These are phyloP conservation scores for Kodamaea sp. DNA, from an alignment of 1,139 yeast genomes.

Conservation along the genomic window DNA sequence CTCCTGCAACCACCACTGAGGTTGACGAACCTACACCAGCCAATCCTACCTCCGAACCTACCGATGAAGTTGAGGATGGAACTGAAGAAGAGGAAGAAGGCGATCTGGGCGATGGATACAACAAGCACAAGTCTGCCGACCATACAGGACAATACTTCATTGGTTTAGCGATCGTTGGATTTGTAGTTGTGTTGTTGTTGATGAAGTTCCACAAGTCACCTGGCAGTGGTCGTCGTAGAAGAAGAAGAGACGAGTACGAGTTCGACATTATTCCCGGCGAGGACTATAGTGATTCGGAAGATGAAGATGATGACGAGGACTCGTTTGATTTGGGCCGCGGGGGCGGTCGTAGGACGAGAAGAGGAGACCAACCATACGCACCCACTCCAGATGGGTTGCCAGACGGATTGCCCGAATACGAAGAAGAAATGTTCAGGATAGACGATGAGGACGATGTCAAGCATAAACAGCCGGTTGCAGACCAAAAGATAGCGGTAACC, in stretches of 20 bases:
- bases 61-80: slow-evolving; percentile 2
- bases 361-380: slow-evolving; percentile 8
- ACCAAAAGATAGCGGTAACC: too few species aligned
- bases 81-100: slow-evolving; percentile 15
- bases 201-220: slow-evolving; percentile 55
- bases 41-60: slow-evolving; percentile 7
- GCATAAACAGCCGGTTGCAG: too few species aligned
- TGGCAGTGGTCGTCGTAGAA: slow-evolving; percentile 48
- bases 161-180: slow-evolving; percentile 60
- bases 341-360: slow-evolving; percentile 2
- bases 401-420: slow-evolving; percentile 35
- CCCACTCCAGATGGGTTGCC: slow-evolving; percentile 11
- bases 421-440: slow-evolving; percentile 45
- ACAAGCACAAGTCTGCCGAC: slow-evolving; percentile 22
- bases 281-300: slow-evolving; percentile 43
- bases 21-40: slow-evolving; percentile 1
- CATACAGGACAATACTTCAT: slow-evolving; percentile 62
- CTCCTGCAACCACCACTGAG: neutral
- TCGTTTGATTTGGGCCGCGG: slow-evolving; percentile 16
- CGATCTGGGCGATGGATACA: slow-evolving; percentile 24
- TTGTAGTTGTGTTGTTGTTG: slow-evolving; percentile 51
- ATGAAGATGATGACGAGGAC: slow-evolving; percentile 17
- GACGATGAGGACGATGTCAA: slow-evolving; percentile 43
- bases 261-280: slow-evolving; percentile 77
- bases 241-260: slow-evolving; percentile 74